phyloP scores from a whole-genome alignment of 371 early-diverging fungal genomes.

The Entomophthora muscae region DNA sequence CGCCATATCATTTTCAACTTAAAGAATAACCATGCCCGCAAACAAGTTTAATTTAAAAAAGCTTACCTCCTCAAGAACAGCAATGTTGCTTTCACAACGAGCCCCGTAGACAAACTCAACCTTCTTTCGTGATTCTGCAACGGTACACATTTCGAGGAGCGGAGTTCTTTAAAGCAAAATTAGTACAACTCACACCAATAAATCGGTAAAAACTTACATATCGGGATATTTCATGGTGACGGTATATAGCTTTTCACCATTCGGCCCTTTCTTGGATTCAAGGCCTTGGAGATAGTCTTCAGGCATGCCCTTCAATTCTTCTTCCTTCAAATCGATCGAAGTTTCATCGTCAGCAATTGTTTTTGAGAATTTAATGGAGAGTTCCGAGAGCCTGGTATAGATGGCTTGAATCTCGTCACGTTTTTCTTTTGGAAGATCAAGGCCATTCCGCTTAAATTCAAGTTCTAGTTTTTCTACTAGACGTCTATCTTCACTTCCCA shows the following conservation, averaged over 20 bases:
- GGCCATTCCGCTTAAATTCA: conserved; percentile 43
- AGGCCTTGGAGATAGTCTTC: conserved; percentile 44
- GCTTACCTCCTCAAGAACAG: conserved; percentile 18
- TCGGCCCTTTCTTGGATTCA: conserved; percentile 11
- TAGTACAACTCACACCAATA: neutral
- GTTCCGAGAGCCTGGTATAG: conserved; percentile 44
- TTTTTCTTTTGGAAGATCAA: conserved; percentile 37
- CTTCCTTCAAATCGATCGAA: conserved; percentile 7
- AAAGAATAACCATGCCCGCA: neutral
- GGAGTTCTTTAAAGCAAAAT: neutral
- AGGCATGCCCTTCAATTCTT: conserved; percentile 21
- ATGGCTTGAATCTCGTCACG: conserved; percentile 34
- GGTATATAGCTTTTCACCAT: conserved; percentile 29
- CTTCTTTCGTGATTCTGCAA: conserved; percentile 33
- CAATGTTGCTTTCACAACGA: conserved; percentile 39
- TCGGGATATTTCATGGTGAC: conserved; percentile 64
- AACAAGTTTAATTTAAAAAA: neutral
- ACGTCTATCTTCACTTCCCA: conserved; percentile 41
- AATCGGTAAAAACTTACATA: conserved; percentile 9
- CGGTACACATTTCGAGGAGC: conserved; percentile 34
- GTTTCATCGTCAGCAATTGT: conserved; percentile 31
- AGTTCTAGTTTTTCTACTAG: conserved; percentile 37
- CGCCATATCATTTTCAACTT: neutral
- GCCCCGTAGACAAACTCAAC: conserved; percentile 29
- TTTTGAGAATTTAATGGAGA: conserved; percentile 39